Evolutionary conservation across 305 asterid genomes (phyloP).

Genomic region (Solanum hybrid): DNA sequence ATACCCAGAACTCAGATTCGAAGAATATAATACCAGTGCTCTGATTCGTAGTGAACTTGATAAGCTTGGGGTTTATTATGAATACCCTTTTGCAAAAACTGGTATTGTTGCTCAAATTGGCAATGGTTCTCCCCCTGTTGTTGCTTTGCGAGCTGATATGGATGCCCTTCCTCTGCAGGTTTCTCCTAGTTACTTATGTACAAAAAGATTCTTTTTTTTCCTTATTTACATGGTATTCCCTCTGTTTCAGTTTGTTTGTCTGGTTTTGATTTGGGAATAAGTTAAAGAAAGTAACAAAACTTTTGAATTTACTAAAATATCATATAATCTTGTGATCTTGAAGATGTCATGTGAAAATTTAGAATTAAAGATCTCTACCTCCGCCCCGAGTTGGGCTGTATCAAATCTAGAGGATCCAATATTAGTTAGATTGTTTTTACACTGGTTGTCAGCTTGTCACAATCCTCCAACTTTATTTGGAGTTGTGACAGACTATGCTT

Average conservation of each 20-base stretch:
- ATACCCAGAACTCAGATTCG: constrained; percentile 61
- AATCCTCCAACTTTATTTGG: background rate
- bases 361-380: background rate
- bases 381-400: background rate
- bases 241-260: background rate
- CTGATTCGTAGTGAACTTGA: constrained; percentile 62
- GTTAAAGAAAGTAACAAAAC: background rate
- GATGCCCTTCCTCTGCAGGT: constrained; percentile 78
- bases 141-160: constrained; percentile 79
- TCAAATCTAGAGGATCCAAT: background rate
- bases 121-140: constrained; percentile 50
- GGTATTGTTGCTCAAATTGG: constrained; percentile 78
- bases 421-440: background rate
- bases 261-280: background rate
- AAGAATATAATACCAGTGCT: constrained; percentile 63
- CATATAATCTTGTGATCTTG: background rate
- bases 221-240: background rate
- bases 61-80: constrained; percentile 42
- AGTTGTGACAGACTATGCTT: background rate
- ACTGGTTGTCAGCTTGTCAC: background rate
- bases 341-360: background rate
- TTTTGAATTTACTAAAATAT: background rate
- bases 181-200: background rate
- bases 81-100: constrained; percentile 62
- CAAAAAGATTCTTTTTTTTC: background rate